A percentile compares a stretch with the other conserved stretches of the same genome.
These are phyloP conservation scores for Chaetomium olivaceum DNA, from an alignment of 2,329 filamentous ascomycete species.

Conservation along the genomic window DNA sequence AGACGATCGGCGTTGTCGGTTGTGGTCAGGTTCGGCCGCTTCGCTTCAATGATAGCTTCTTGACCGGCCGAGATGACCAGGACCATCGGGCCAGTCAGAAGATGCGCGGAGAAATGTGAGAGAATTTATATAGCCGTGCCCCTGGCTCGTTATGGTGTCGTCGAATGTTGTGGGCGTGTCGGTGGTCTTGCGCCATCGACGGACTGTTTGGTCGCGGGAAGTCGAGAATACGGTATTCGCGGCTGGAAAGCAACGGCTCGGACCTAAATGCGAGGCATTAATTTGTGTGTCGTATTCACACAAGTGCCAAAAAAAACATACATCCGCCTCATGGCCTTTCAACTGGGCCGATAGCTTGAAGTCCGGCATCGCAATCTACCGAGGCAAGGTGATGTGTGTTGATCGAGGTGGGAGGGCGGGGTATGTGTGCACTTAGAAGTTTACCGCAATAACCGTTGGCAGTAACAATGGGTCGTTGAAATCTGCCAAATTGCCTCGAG, in stretches of 20 bases:
- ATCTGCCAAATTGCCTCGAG: background rate
- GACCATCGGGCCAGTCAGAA: constrained; percentile 68
- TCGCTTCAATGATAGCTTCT: constrained; percentile 89
- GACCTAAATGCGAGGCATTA: constrained; percentile 59
- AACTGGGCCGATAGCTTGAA: constrained; percentile 94
- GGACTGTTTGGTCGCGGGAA: constrained; percentile 87
- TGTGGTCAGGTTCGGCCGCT: constrained; percentile 65
- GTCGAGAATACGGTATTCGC: constrained; percentile 75
- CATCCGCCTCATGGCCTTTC: constrained; percentile 89
- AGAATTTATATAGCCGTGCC: constrained; percentile 84
- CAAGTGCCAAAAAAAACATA: constrained; percentile 44
- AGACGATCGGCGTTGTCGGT: constrained; percentile 81
- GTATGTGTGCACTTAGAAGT: constrained; percentile 7
- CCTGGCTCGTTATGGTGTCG: constrained; percentile 73
- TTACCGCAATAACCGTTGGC: background rate
- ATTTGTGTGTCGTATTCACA: constrained; percentile 1
- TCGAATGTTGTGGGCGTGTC: constrained; percentile 68
- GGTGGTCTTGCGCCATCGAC: constrained; percentile 73
- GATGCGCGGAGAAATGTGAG: constrained; percentile 74
- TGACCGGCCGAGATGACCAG: constrained; percentile 85
- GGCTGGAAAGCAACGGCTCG: constrained; percentile 79
- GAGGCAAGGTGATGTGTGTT: background rate
- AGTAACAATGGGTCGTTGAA: background rate
- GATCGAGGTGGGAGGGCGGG: background rate
- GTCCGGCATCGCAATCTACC: constrained; percentile 60